These are phyloP conservation scores for Globisporangium parvum DNA, from an alignment of 352 stramenopile genomes.

Conservation along the genomic window DNA sequence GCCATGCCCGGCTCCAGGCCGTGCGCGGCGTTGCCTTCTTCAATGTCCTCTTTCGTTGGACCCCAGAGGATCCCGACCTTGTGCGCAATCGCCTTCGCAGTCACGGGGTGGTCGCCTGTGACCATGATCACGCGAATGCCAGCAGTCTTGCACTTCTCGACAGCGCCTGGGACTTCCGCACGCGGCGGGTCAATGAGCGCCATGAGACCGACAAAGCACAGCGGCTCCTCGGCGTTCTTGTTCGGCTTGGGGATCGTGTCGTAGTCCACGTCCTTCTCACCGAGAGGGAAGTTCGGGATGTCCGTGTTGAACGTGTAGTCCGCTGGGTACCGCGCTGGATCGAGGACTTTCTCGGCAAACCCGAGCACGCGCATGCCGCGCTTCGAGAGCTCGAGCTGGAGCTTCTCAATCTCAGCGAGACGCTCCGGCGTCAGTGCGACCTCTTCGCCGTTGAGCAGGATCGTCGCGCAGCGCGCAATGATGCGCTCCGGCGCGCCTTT, in stretches of 20 bases:
- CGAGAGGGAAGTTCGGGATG: slow-evolving; percentile 16
- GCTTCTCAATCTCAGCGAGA: slow-evolving; percentile 53
- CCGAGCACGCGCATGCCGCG: slow-evolving; percentile 59
- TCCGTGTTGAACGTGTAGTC: slow-evolving; percentile 75
- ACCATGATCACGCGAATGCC: slow-evolving; percentile 95
- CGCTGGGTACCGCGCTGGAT: slow-evolving; percentile 27
- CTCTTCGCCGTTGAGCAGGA: slow-evolving; percentile 57
- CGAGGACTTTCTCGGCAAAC: slow-evolving; percentile 49
- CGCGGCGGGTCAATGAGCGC: slow-evolving; percentile 95
- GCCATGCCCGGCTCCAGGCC: slow-evolving; percentile 48
- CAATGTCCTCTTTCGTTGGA: slow-evolving; percentile 79
- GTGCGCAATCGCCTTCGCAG: slow-evolving; percentile 91
- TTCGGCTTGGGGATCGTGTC: slow-evolving; percentile 43
- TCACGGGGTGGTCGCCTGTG: slow-evolving; percentile 91
- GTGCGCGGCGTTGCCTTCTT: slow-evolving; percentile 63
- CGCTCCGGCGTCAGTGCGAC: slow-evolving; percentile 79
- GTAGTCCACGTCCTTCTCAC: slow-evolving; percentile 43
- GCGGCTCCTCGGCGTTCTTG: slow-evolving; percentile 54
- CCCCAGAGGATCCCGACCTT: slow-evolving; percentile 92
- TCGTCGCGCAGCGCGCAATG: slow-evolving; percentile 84
- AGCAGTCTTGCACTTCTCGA: slow-evolving; percentile 90
- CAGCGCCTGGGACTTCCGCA: slow-evolving; percentile 76
- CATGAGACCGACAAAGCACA: slow-evolving; percentile 94
- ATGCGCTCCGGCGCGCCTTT: slow-evolving; percentile 97
- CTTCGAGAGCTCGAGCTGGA: slow-evolving; percentile 50